phyloP scores from a whole-genome alignment of 371 early-diverging fungal genomes.

The Mucor racemosus region DNA sequence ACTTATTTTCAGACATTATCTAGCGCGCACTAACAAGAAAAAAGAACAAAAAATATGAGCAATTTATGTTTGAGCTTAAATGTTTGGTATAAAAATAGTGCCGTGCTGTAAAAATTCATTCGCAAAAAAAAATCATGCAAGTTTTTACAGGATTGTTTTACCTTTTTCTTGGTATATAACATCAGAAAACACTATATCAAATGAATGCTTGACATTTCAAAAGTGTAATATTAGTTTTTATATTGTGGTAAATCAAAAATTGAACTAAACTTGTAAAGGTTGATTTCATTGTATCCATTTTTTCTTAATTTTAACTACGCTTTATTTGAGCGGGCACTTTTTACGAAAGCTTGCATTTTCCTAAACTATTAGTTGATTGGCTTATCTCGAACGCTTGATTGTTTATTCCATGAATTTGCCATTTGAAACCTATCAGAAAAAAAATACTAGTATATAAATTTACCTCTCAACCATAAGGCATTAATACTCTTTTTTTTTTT shows the following conservation, averaged over 20 bases:
- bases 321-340: background rate
- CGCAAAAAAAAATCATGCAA: background rate
- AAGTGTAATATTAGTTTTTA: too few relatives aligned
- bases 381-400: background rate
- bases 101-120: background rate
- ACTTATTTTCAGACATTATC: slow-evolving; percentile 20
- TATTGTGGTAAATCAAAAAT: too few relatives aligned
- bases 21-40: background rate
- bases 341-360: background rate
- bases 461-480: background rate
- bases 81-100: background rate
- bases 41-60: background rate
- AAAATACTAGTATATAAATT: background rate
- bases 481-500: background rate
- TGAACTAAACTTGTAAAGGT: too few relatives aligned
- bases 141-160: background rate
- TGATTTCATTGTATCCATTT: background rate
- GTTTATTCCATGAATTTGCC: background rate
- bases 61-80: background rate
- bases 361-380: background rate
- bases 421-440: background rate
- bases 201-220: too few relatives aligned
- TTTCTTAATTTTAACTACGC: too few relatives aligned
- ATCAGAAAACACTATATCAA: background rate
- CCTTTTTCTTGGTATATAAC: background rate